Conservation (phyloP, 2,329 filamentous ascomycete genomes). For the Dothidotthia symphoricarpi region DNA sequence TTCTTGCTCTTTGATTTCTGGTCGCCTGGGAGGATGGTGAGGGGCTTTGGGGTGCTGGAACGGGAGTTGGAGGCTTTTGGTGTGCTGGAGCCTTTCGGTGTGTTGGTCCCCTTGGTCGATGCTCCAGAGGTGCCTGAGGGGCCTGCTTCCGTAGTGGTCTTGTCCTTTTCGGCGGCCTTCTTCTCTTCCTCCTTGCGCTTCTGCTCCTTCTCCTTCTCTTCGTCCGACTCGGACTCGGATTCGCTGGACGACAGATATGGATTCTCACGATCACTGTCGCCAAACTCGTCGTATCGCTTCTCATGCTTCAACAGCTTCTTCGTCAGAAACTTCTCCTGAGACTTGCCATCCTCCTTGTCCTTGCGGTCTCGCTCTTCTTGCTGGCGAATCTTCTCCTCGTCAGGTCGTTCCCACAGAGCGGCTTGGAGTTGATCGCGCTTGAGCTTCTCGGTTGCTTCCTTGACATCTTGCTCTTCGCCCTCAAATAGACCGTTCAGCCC, state of each 20-base stretch:
- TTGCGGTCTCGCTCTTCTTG: conserved; percentile 66
- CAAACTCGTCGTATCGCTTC: conserved; percentile 75
- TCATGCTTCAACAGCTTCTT: conserved; percentile 83
- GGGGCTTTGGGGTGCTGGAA: conserved; percentile 54
- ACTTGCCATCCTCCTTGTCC: conserved; percentile 67
- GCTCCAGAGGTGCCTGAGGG: conserved; percentile 50
- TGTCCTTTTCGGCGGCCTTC: conserved; percentile 42
- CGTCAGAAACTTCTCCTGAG: conserved; percentile 71
- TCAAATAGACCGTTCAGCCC: conserved; percentile 44
- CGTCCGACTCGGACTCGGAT: conserved; percentile 48
- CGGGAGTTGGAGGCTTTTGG: not conserved
- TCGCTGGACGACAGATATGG: conserved; percentile 26
- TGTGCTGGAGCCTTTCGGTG: conserved; percentile 43
- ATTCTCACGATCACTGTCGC: conserved; percentile 71
- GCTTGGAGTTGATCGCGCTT: conserved; percentile 81
- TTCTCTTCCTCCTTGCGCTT: conserved; percentile 55
- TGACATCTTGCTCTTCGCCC: conserved; percentile 54
- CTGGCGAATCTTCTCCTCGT: conserved; percentile 57
- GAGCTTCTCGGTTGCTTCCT: conserved; percentile 63
- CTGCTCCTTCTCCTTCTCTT: conserved; percentile 63
- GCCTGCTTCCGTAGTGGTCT: conserved; percentile 51
- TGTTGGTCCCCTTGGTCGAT: conserved; percentile 69
- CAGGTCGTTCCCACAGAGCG: conserved; percentile 71
- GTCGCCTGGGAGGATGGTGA: conserved; percentile 43
- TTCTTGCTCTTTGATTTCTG: conserved; percentile 58